A percentile compares a stretch with the other conserved stretches of the same genome.
These are phyloP conservation scores for Abrus precatorius DNA, from an alignment of 306 rosid genomes.

Conservation along the genomic window DNA sequence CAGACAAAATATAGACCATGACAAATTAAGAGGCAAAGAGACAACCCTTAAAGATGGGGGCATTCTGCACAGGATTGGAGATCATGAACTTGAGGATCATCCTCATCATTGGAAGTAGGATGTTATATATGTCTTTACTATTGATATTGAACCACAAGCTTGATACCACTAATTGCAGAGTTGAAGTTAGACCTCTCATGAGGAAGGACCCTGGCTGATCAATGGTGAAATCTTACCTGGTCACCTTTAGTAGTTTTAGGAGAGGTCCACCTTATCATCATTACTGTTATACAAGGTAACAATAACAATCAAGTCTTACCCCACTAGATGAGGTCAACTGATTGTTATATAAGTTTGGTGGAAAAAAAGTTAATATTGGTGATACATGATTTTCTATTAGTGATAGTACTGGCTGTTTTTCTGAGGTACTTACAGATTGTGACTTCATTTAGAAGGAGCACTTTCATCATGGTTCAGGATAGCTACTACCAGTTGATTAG, in stretches of 20 bases:
- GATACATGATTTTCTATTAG: slow-evolving; percentile 1
- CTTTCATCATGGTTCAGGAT: slow-evolving; percentile 15
- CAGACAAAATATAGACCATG: not conserved
- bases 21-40: not conserved
- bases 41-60: slow-evolving; percentile 8
- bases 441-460: slow-evolving; percentile 18
- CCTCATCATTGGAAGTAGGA: not conserved
- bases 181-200: slow-evolving; percentile 22
- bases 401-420: not conserved
- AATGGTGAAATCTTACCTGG: not conserved
- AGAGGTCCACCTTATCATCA: not conserved
- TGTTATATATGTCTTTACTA: not conserved
- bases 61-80: not conserved
- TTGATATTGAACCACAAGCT: not conserved
- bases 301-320: no score
- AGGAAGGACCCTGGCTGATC: slow-evolving; percentile 14
- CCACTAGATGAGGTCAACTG: no score
- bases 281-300: not conserved
- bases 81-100: not conserved
- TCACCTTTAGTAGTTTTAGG: slow-evolving; percentile 19
- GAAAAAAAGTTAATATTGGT: not conserved
- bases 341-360: not conserved
- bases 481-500: slow-evolving; percentile 28
- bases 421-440: not conserved
- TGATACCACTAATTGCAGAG: not conserved